Evolutionary conservation across 768 basidiomycete species (phyloP).

Genomic region (Pleurotus pulmonarius): DNA sequence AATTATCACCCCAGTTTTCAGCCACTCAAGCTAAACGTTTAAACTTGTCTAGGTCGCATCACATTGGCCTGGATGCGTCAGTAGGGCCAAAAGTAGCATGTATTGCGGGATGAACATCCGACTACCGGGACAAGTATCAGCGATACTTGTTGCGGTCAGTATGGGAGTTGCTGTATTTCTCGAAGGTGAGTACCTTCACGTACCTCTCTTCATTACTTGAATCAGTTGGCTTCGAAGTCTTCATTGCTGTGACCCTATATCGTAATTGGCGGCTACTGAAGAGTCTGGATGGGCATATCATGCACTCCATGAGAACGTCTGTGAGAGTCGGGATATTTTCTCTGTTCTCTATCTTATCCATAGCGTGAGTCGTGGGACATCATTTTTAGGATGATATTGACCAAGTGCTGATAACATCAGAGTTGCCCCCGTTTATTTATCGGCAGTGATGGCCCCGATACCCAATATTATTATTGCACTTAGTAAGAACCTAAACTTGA

Average conservation of each 20-base stretch:
- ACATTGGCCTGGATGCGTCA: slow-evolving; percentile 8
- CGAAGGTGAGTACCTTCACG: slow-evolving; percentile 2
- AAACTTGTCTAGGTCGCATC: slow-evolving; percentile 1
- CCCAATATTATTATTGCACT: slow-evolving; percentile 5
- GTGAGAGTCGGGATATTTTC: background rate
- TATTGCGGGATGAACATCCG: slow-evolving; percentile 10
- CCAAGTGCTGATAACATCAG: background rate
- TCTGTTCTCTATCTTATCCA: slow-evolving; percentile 1
- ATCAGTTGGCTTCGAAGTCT: background rate
- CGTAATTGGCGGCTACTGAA: slow-evolving; percentile 1
- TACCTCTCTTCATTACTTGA: background rate
- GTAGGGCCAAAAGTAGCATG: slow-evolving; percentile 3
- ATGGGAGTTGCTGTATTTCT: slow-evolving; percentile 3
- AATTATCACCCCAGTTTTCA: background rate
- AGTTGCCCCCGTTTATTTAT: background rate
- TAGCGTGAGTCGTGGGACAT: background rate
- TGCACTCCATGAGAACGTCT: background rate
- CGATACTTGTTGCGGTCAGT: slow-evolving; percentile 7
- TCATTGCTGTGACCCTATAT: background rate
- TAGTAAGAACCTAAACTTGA: background rate
- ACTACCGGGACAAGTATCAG: slow-evolving; percentile 7
- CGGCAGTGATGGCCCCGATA: background rate
- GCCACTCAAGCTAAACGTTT: background rate
- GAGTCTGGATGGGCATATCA: background rate
- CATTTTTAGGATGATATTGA: background rate